Percentiles rank a stretch among this genome's conserved stretches.
Evolutionary conservation across 2,329 filamentous ascomycete species (phyloP).

Genomic region (Curvularia sp.): DNA sequence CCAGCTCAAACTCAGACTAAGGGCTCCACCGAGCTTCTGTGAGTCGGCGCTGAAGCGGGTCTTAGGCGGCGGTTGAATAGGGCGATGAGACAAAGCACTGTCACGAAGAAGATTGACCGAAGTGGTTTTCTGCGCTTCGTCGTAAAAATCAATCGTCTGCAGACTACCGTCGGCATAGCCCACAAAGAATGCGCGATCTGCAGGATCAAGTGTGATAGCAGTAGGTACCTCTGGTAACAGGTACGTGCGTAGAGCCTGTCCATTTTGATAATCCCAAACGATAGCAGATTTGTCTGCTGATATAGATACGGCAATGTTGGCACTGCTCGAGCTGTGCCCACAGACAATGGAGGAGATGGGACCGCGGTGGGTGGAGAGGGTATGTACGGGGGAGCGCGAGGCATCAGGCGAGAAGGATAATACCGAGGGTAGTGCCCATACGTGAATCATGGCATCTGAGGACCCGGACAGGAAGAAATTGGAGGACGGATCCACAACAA

Average conservation of each 20-base stretch:
- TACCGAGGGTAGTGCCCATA: constrained; percentile 83
- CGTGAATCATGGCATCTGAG: constrained; percentile 86
- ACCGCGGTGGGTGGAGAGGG: constrained; percentile 78
- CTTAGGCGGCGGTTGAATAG: constrained; percentile 50
- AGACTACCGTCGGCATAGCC: constrained; percentile 81
- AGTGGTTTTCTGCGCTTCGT: constrained; percentile 53
- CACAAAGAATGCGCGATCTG: constrained; percentile 80
- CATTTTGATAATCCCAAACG: constrained; percentile 89
- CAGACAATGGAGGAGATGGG: constrained; percentile 69
- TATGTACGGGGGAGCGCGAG: constrained; percentile 72
- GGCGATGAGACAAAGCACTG: constrained; percentile 64
- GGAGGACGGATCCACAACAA: constrained; percentile 73
- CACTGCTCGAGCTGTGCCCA: constrained; percentile 73
- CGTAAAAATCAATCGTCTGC: constrained; percentile 78
- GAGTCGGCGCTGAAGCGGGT: constrained; percentile 60
- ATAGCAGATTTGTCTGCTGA: constrained; percentile 88
- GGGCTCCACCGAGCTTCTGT: constrained; percentile 68
- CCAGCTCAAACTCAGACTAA: constrained; percentile 76
- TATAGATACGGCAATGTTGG: constrained; percentile 83
- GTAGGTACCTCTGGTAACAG: constrained; percentile 77
- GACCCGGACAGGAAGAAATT: constrained; percentile 80
- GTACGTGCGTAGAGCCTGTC: constrained; percentile 78
- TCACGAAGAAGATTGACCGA: constrained; percentile 54
- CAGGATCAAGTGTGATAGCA: constrained; percentile 79
- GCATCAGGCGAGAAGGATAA: constrained; percentile 65